phyloP scores from a whole-genome alignment of 257 asterid genomes.

The Vinca minor region DNA sequence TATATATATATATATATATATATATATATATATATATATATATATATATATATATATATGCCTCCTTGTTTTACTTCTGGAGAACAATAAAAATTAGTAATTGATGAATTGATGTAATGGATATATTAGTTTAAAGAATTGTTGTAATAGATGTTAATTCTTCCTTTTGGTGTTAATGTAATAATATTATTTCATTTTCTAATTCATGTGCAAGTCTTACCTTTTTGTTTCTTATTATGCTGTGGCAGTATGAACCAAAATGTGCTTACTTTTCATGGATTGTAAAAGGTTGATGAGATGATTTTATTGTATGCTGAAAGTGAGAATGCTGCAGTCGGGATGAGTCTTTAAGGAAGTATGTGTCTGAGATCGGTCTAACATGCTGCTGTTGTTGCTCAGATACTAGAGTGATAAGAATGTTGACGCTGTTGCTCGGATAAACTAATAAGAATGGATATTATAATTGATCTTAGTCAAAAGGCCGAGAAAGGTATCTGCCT shows the following conservation, averaged over 20 bases:
- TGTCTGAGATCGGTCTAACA: too few species aligned
- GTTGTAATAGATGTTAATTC: slow-evolving; percentile 5
- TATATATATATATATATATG: too few species aligned
- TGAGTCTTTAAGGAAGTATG: too few species aligned
- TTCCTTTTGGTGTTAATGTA: background rate
- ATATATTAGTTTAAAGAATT: slow-evolving; percentile 8
- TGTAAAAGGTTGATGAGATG: background rate
- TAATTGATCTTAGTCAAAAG: too few species aligned
- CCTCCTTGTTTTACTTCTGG: slow-evolving; percentile 2
- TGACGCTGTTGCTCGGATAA: too few species aligned
- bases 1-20: too few species aligned
- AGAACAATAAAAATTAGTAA: slow-evolving; percentile 8
- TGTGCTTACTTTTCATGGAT: too few species aligned
- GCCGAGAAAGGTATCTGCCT: too few species aligned
- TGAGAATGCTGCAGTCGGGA: background rate
- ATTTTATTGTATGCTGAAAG: background rate
- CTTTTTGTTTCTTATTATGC: background rate
- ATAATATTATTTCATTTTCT: background rate
- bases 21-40: too few species aligned
- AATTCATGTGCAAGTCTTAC: background rate
- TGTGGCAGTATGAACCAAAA: background rate
- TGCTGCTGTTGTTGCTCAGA: too few species aligned
- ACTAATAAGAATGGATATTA: too few species aligned
- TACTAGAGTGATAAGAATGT: too few species aligned
- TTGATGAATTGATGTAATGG: slow-evolving; percentile 3